Base-by-base conservation (phyloP, 2,329 filamentous ascomycete genomes). In the Curvularia spicifera region DNA sequence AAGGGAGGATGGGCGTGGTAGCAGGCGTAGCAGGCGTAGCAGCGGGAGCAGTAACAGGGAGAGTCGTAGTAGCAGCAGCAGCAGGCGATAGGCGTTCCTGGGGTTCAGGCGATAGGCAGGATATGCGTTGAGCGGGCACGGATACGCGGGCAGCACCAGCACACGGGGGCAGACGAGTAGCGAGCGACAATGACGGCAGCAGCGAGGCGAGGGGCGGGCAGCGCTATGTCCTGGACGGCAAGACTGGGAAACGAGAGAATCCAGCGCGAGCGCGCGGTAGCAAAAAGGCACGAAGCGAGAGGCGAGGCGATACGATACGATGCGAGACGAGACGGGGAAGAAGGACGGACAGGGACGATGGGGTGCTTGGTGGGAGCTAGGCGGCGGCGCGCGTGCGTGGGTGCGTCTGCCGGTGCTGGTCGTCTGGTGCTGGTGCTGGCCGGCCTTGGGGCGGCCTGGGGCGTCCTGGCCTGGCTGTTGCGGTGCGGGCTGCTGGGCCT, bases 111-210 rank as follows among this genome's bases (percentile, higher is more conserved):
- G 54, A 49, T 42, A 46, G 59, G 40, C 40, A 43, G 40, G 40
- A 43, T 43, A 54, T 59, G 57, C 51, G 62, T 53, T 54, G 50
- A 40, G 64, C 54, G 49, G 26, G 48, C 61, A 60, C 58, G 64
- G 61, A 47, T 52, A 56, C 57, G 61, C 60, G 63, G 50, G 64
- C 52, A 54, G 61, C 61, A 53, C 59, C 57, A 58, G 47, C 37
- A 33, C 18, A 45, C 46, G 46, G 52, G 44, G 55, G 53, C 49
- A 46, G 51, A 29, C 43, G 46, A 47, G 56, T 61, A 62, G 59
- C 58, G 58, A 62, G 56, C 43, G 56, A 58, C 56, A 35, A 39
- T 51, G 39, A 49, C 46, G 40, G 29, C 40, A 9, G n/a, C 26
- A n/a, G 29, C 44, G 44, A n/a, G 28, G 44, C 28, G 28, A 7